Evolutionary conservation across 345 rosid species (phyloP).

Genomic region (Syzygium jambos): DNA sequence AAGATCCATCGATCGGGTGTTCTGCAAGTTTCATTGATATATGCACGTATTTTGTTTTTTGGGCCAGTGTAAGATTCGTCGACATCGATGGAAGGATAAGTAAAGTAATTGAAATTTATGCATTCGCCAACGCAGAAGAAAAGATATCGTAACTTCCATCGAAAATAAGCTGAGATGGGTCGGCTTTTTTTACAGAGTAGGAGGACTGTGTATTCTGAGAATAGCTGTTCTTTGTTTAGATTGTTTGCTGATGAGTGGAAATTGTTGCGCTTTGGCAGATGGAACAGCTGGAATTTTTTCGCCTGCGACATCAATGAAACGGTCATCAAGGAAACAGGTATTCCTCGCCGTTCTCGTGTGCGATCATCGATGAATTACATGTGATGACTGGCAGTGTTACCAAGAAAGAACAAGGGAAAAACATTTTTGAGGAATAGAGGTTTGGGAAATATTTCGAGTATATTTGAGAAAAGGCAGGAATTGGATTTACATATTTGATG

Average conservation of each 20-base stretch:
- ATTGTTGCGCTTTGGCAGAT: constrained; percentile 38
- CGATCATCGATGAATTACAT: neutral
- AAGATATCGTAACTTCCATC: too few species aligned
- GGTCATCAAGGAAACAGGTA: constrained; percentile 87
- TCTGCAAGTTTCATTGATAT: neutral
- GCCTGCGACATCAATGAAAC: constrained; percentile 82
- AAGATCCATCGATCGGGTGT: neutral
- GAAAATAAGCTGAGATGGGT: too few species aligned
- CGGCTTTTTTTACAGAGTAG: neutral
- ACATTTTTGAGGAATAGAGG: neutral
- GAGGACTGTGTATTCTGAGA: neutral
- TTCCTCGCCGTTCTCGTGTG: neutral
- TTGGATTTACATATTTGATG: neutral
- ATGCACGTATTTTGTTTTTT: too few species aligned
- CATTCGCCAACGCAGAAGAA: neutral
- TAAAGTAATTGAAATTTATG: neutral
- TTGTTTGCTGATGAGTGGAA: neutral
- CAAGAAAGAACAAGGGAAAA: neutral
- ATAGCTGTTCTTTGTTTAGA: neutral
- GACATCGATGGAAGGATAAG: neutral
- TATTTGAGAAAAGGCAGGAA: neutral
- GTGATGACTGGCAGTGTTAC: neutral
- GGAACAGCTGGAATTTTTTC: constrained; percentile 99
- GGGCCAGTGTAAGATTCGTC: too few species aligned
- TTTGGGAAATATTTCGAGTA: neutral